These are phyloP conservation scores for Coniella lustricola DNA, from an alignment of 2,329 filamentous ascomycete species.

Conservation along the genomic window DNA sequence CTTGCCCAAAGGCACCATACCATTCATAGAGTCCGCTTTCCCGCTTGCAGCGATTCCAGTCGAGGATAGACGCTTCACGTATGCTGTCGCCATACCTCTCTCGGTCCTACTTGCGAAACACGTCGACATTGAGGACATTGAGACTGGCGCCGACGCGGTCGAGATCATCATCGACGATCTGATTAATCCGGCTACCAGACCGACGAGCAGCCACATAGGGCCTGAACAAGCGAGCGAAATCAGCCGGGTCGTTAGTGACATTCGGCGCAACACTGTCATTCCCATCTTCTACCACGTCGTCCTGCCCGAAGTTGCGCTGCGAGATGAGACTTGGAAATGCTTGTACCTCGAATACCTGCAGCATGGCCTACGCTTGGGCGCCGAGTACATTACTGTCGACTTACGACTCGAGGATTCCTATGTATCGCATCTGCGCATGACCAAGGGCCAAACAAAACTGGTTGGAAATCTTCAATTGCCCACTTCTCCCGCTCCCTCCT, in stretches of 20 bases:
- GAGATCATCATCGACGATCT: slow-evolving; percentile 49
- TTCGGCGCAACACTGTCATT: slow-evolving; percentile 56
- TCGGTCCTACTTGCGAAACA: slow-evolving; percentile 46
- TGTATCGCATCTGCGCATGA: slow-evolving; percentile 41
- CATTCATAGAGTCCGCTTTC: slow-evolving; percentile 56
- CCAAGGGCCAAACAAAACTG: slow-evolving; percentile 51
- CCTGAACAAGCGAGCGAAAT: slow-evolving; percentile 40
- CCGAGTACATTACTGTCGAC: slow-evolving; percentile 58
- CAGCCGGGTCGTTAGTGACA: slow-evolving; percentile 50
- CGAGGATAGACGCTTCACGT: slow-evolving; percentile 57
- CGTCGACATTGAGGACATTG: slow-evolving; percentile 56
- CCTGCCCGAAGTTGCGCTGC: slow-evolving; percentile 23
- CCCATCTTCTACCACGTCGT: slow-evolving; percentile 50
- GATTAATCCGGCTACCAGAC: slow-evolving; percentile 16
- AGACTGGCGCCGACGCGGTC: slow-evolving; percentile 61
- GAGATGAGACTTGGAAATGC: slow-evolving; percentile 20
- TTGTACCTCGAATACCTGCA: slow-evolving; percentile 50
- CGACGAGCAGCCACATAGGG: slow-evolving; percentile 16
- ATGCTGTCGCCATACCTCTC: slow-evolving; percentile 56
- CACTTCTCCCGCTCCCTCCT: slow-evolving; percentile 37
- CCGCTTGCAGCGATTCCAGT: slow-evolving; percentile 55
- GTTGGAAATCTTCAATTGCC: slow-evolving; percentile 49
- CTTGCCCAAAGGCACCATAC: slow-evolving; percentile 46
- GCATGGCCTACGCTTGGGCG: slow-evolving; percentile 54
- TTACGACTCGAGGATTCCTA: slow-evolving; percentile 46